A percentile compares a stretch with the other conserved stretches of the same genome.
phyloP scores from a whole-genome alignment of 1,284 basidiomycete species.

The Agaricales sp. region DNA sequence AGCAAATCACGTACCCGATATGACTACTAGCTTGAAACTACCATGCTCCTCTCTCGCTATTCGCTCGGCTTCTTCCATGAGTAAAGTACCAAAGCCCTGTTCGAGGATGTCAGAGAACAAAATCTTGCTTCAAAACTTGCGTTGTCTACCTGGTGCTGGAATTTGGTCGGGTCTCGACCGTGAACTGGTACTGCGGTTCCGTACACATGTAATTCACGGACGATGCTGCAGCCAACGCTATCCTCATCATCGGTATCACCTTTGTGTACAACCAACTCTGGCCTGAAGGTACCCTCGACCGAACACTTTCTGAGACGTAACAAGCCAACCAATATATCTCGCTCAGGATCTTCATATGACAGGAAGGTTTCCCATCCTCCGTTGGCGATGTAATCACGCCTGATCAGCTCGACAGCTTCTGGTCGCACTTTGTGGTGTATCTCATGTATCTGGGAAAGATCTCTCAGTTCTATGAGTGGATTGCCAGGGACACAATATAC shows the following conservation, averaged over 20 bases:
- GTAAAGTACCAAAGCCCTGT: slow-evolving; percentile 93
- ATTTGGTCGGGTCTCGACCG: slow-evolving; percentile 94
- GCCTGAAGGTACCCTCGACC: slow-evolving; percentile 91
- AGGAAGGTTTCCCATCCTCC: slow-evolving; percentile 99
- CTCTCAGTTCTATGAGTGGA: background rate
- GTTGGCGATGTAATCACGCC: slow-evolving; percentile 95
- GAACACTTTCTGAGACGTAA: slow-evolving; percentile 92
- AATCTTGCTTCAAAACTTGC: slow-evolving; percentile 4
- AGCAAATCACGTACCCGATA: slow-evolving; percentile 57
- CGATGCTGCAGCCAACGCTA: slow-evolving; percentile 85
- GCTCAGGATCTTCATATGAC: slow-evolving; percentile 96
- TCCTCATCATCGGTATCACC: slow-evolving; percentile 36
- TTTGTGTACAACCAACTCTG: slow-evolving; percentile 62
- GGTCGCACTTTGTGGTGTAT: slow-evolving; percentile 98
- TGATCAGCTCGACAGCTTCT: slow-evolving; percentile 92
- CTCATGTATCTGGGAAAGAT: slow-evolving; percentile 72
- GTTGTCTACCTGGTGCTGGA: slow-evolving; percentile 76
- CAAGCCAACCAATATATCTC: slow-evolving; percentile 93
- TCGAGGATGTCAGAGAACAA: slow-evolving; percentile 13
- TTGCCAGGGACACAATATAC: slow-evolving; percentile 20
- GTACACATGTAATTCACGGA: slow-evolving; percentile 97
- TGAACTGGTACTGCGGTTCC: slow-evolving; percentile 97
- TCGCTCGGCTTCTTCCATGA: slow-evolving; percentile 99
- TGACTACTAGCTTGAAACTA: slow-evolving; percentile 90
- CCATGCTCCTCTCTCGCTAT: slow-evolving; percentile 98